Evolutionary conservation across 345 rosid species (phyloP).

Genomic region (Luvunga scandens): DNA sequence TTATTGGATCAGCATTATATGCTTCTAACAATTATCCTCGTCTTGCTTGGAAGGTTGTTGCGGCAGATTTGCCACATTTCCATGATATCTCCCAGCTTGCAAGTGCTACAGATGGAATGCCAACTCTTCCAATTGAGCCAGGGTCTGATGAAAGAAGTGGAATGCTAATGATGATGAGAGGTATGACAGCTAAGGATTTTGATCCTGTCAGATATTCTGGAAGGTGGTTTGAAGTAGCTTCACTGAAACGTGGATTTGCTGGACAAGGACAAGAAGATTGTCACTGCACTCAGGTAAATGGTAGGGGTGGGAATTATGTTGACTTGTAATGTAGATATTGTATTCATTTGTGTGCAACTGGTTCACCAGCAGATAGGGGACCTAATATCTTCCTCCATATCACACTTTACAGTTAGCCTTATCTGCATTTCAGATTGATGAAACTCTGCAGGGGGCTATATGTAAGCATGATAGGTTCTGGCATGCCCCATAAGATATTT

Average conservation of each 20-base stretch:
- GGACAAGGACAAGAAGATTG: conserved; percentile 99
- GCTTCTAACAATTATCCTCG: conserved; percentile 5
- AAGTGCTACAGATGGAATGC: conserved; percentile 40
- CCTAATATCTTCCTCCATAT: not conserved
- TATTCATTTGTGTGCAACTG: not conserved
- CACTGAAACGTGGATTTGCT: conserved; percentile 91
- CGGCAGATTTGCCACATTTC: conserved; percentile 42
- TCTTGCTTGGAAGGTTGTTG: conserved; percentile 49
- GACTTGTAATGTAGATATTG: not conserved
- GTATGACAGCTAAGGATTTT: conserved; percentile 83
- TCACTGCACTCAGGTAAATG: conserved; percentile 89
- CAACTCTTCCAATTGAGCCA: conserved; percentile 57
- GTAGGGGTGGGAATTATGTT: not conserved
- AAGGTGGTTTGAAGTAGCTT: conserved; percentile 98
- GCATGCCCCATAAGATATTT: not conserved
- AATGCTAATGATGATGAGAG: conserved; percentile 87
- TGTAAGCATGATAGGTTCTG: not conserved
- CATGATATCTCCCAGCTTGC: conserved; percentile 58
- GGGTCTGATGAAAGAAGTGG: conserved; percentile 44
- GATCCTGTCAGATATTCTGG: conserved; percentile 88
- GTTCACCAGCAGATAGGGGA: not conserved
- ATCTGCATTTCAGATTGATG: not conserved
- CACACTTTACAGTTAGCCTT: not conserved
- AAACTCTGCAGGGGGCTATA: not conserved
- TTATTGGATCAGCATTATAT: not conserved